Percentiles rank a stretch among this genome's conserved stretches.
Evolutionary conservation across 228 moss, liverwort and hornwort genomes (phyloP).

Genomic region (Sphagnum magellanicum): DNA sequence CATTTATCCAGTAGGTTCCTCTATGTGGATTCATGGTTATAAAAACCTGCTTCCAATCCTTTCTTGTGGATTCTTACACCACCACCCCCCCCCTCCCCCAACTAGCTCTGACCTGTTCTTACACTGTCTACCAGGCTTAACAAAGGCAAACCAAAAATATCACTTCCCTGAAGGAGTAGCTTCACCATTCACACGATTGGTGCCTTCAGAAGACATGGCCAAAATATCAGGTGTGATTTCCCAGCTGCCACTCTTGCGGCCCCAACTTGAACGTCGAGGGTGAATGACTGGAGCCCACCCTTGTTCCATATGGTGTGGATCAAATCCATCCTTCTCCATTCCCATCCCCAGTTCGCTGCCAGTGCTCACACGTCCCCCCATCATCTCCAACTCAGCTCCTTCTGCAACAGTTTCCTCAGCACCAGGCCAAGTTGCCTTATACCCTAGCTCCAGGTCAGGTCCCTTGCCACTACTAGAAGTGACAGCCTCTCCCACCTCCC

Average conservation of each 20-base stretch:
- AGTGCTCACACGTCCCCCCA: conserved; percentile 75
- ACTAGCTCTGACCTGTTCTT: not conserved
- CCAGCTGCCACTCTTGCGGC: conserved; percentile 94
- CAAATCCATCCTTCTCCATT: conserved; percentile 73
- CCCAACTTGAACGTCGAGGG: conserved; percentile 89
- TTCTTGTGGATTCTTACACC: too few species aligned
- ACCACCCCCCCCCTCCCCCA: not conserved
- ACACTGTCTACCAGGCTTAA: not conserved
- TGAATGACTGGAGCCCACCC: conserved; percentile 32
- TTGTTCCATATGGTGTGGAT: conserved; percentile 56
- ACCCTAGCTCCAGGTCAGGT: conserved; percentile 43
- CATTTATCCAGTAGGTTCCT: not conserved
- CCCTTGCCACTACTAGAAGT: conserved; percentile 29
- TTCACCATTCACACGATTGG: conserved; percentile 62
- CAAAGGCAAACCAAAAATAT: conserved; percentile 17
- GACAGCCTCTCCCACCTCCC: conserved; percentile 36
- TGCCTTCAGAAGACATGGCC: conserved; percentile 61
- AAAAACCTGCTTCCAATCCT: not conserved
- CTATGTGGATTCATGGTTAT: not conserved
- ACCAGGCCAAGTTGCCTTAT: conserved; percentile 51
- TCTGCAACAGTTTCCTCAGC: conserved; percentile 34
- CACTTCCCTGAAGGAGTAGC: conserved; percentile 64
- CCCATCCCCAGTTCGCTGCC: conserved; percentile 85
- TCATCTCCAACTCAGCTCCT: conserved; percentile 85
- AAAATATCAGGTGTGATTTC: conserved; percentile 90